Evolutionary conservation across 140 eudicot genomes (phyloP), one percentile per base, ranked within the genome.

Genomic region (Ambrosia hybrid): DNA sequence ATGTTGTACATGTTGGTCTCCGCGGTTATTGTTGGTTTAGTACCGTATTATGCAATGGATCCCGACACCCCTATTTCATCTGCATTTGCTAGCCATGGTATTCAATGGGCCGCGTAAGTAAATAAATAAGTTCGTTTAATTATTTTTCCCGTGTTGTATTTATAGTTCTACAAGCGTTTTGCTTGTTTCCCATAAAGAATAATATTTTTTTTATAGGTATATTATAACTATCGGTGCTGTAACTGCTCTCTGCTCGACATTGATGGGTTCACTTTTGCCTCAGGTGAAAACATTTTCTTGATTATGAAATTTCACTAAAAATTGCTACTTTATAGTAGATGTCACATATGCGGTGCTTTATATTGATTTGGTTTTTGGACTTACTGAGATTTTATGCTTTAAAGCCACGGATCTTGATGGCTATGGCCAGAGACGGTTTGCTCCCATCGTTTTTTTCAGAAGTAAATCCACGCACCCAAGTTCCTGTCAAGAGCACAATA

Each of bases 371-470:
- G 5, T 60, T 52, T 57, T 11, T 39, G 39, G 41, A 5, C 59
- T 74, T 3, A 13, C n/a, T 65, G 73, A 61, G 41, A 38, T 60
- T 43, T 16, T 74, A 11, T 73, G 70, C 72, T 16, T 79, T 65
- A 65, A 86, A 94, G 99, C 99, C 99, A 71, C 86, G 99, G 21
- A 90, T 94, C 77, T 81, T 94, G 66, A 94, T 94, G 99, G 99
- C 99, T 75, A 94, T 94, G 99, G 94, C 99, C 38, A 86, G 99
- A 82, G 99, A 94, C 62, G 99, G 99, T 68, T 88, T 94, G 89
- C 83, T 94, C 73, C 99, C 99, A 38, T 64, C 97, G 15, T 90
- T 94, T 51, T 94, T 94, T 68, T 88, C 97, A 56, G 99, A 94
- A 43, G 97, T 94, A 63, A 83, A 83, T 78, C 45, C 77, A 6